A percentile compares a stretch with the other conserved stretches of the same genome.
phyloP scores from a whole-genome alignment of 2,329 filamentous ascomycete species.

The Ciborinia camelliae region DNA sequence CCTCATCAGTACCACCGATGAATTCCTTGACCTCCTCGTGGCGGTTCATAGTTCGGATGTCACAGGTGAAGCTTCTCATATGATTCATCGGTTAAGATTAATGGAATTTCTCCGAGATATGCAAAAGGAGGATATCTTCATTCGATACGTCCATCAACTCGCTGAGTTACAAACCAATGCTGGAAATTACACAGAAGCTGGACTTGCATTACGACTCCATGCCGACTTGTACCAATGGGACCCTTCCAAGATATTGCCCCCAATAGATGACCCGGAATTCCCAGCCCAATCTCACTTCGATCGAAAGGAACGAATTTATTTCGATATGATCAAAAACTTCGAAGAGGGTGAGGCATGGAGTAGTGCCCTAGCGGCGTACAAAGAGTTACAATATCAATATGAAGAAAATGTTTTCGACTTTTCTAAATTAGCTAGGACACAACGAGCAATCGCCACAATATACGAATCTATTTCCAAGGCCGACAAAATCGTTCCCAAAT shows the following conservation, averaged over 20 bases:
- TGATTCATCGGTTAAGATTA: constrained; percentile 82
- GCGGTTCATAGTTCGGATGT: constrained; percentile 78
- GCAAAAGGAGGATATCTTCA: constrained; percentile 95
- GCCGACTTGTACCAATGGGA: constrained; percentile 94
- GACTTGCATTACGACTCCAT: constrained; percentile 82
- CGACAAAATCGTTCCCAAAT: constrained; percentile 73
- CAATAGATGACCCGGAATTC: constrained; percentile 70
- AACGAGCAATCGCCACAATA: constrained; percentile 86
- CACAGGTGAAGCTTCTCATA: constrained; percentile 70
- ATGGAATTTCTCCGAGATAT: constrained; percentile 98
- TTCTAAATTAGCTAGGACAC: constrained; percentile 80
- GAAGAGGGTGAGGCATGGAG: constrained; percentile 95
- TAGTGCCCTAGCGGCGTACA: constrained; percentile 81
- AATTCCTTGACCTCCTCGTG: constrained; percentile 85
- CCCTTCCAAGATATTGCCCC: constrained; percentile 60
- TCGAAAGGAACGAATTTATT: constrained; percentile 86
- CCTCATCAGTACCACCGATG: constrained; percentile 80
- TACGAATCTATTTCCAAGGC: constrained; percentile 86
- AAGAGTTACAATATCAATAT: constrained; percentile 88
- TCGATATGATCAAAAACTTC: constrained; percentile 91
- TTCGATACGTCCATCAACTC: constrained; percentile 91
- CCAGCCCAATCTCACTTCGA: constrained; percentile 85
- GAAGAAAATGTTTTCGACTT: constrained; percentile 89
- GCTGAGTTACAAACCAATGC: constrained; percentile 72
- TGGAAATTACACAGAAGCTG: constrained; percentile 81